phyloP scores from a whole-genome alignment of 2,329 filamentous ascomycete species.

The Achaetomium macrosporum region DNA sequence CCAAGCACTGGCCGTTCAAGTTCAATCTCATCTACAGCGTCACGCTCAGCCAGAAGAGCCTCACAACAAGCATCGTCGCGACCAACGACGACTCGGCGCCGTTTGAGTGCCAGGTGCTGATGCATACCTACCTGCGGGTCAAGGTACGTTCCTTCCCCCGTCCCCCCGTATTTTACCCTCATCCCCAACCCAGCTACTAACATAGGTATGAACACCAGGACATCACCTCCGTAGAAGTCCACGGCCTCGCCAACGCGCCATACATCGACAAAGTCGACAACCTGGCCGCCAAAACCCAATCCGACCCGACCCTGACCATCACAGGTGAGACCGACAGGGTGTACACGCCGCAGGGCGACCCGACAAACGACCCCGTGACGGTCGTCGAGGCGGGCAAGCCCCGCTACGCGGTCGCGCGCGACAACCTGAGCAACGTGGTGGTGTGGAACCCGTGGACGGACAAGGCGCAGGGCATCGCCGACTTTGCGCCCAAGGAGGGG shows the following conservation, averaged over 20 bases:
- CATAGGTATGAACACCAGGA: slow-evolving; percentile 50
- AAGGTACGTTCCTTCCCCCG: slow-evolving; percentile 49
- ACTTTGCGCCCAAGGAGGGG: slow-evolving; percentile 84
- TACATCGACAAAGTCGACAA: slow-evolving; percentile 82
- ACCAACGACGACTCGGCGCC: slow-evolving; percentile 77
- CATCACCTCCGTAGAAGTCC: slow-evolving; percentile 65
- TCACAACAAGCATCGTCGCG: slow-evolving; percentile 79
- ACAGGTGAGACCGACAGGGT: slow-evolving; percentile 80
- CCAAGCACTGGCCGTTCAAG: slow-evolving; percentile 73
- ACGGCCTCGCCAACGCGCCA: slow-evolving; percentile 66
- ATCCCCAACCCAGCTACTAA: not conserved
- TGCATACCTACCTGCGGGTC: slow-evolving; percentile 86
- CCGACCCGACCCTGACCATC: slow-evolving; percentile 59
- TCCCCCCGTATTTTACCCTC: not conserved
- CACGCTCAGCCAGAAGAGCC: slow-evolving; percentile 65
- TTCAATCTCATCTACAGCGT: slow-evolving; percentile 94
- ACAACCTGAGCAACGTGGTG: slow-evolving; percentile 81
- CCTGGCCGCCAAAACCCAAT: slow-evolving; percentile 45
- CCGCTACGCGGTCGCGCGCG: slow-evolving; percentile 68
- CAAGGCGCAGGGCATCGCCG: slow-evolving; percentile 73
- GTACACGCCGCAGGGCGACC: slow-evolving; percentile 64
- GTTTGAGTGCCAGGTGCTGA: slow-evolving; percentile 85
- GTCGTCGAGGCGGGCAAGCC: slow-evolving; percentile 59
- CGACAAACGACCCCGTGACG: slow-evolving; percentile 51
- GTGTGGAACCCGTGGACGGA: slow-evolving; percentile 97